Conservation (phyloP, 1,284 basidiomycete species). For the Cerrena zonata region DNA sequence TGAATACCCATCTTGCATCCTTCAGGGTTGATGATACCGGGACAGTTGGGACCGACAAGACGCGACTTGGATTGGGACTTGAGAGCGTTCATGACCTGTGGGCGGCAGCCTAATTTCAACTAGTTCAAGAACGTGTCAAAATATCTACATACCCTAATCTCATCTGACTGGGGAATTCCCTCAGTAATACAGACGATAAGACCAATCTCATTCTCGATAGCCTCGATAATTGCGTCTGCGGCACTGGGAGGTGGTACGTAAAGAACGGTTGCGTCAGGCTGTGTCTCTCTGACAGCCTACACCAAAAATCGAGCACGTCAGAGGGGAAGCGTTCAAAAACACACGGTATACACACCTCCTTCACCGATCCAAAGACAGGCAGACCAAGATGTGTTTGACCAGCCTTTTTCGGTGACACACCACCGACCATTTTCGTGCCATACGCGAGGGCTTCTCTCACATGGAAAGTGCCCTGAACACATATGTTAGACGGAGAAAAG, state of each 20-base stretch:
- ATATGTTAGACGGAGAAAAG: slow-evolving; percentile 1
- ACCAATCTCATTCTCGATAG: slow-evolving; percentile 94
- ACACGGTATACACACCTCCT: slow-evolving; percentile 56
- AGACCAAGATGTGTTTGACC: slow-evolving; percentile 92
- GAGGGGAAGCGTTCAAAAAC: not conserved
- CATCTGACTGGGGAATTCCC: slow-evolving; percentile 93
- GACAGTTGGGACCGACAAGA: slow-evolving; percentile 95
- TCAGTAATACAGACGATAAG: slow-evolving; percentile 97
- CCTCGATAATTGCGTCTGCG: slow-evolving; percentile 93
- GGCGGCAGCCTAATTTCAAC: slow-evolving; percentile 8
- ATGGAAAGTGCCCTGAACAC: slow-evolving; percentile 89
- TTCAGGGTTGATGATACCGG: slow-evolving; percentile 93
- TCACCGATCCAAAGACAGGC: slow-evolving; percentile 90
- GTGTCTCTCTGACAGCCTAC: slow-evolving; percentile 76
- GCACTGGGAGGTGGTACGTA: slow-evolving; percentile 92
- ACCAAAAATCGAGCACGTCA: slow-evolving; percentile 1
- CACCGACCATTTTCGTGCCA: slow-evolving; percentile 96
- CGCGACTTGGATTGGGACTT: slow-evolving; percentile 92
- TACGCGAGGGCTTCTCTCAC: slow-evolving; percentile 89
- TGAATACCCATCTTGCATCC: slow-evolving; percentile 99
- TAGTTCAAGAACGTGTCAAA: not conserved
- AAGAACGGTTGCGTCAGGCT: slow-evolving; percentile 89
- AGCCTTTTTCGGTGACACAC: slow-evolving; percentile 96
- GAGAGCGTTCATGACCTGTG: slow-evolving; percentile 85
- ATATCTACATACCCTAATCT: slow-evolving; percentile 68